These are phyloP conservation scores for Fusarium sp. DNA, from an alignment of 2,329 filamentous ascomycete species.

Conservation along the genomic window DNA sequence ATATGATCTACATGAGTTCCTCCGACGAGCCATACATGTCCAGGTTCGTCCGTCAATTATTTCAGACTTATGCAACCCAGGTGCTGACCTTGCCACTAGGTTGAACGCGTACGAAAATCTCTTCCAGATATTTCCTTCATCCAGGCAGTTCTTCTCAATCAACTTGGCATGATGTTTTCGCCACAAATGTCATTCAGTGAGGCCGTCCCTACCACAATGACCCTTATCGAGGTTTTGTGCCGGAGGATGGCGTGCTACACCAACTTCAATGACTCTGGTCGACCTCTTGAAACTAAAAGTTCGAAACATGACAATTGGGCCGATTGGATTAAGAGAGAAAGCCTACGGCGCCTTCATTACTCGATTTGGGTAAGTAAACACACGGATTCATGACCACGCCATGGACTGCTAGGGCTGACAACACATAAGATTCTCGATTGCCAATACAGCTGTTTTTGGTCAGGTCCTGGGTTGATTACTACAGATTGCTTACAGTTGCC, in stretches of 20 bases:
- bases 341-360: background rate
- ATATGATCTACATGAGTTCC: background rate
- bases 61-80: too few relatives aligned
- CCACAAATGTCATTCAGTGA: background rate
- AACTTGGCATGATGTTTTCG: background rate
- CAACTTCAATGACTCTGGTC: background rate
- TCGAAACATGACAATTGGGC: background rate
- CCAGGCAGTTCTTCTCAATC: background rate
- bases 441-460: background rate
- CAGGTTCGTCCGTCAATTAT: background rate
- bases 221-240: background rate
- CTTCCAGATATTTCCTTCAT: background rate
- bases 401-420: background rate
- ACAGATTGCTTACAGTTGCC: background rate
- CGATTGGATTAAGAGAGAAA: background rate
- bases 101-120: background rate
- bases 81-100: background rate
- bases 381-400: fast-evolving
- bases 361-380: background rate
- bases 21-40: background rate
- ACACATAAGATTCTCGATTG: background rate
- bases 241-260: background rate
- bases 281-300: background rate
- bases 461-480: background rate
- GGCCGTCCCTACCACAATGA: background rate